Conservation (phyloP, 345 rosid species). For the Dimocarpus longan region DNA sequence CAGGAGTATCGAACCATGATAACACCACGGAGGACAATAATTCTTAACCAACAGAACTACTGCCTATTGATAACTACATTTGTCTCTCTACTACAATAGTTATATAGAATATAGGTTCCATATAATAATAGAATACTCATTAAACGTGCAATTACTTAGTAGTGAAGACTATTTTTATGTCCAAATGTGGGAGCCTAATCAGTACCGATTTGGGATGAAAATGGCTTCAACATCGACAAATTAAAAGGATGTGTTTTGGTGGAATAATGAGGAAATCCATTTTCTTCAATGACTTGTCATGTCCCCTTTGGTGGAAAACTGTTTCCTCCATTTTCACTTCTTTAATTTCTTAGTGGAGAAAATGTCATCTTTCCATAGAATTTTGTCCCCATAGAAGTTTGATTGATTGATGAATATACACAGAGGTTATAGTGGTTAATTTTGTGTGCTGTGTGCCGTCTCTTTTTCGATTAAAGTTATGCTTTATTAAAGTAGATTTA, state of each 20-base stretch:
- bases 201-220: not conserved
- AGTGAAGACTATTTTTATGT: not conserved
- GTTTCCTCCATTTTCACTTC: too few species aligned
- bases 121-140: too few species aligned
- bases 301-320: not conserved
- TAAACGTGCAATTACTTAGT: too few species aligned
- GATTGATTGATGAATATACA: not conserved
- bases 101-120: too few species aligned
- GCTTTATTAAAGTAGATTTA: too few species aligned
- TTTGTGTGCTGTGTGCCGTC: too few species aligned
- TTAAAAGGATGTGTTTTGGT: not conserved
- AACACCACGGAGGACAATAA: too few species aligned
- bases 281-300: not conserved
- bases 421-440: not conserved
- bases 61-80: too few species aligned
- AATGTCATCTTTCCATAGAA: conserved; percentile 11
- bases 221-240: not conserved
- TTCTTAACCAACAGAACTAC: too few species aligned
- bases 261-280: conserved; percentile 15
- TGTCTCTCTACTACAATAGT: too few species aligned
- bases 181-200: not conserved
- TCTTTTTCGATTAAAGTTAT: too few species aligned
- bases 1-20: too few species aligned
- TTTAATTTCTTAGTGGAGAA: conserved; percentile 5
- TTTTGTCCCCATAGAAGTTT: not conserved